Evolutionary conservation across 2,329 filamentous ascomycete genomes (phyloP), one percentile per base, ranked within the genome.

Genomic region (Myotisia sp.): DNA sequence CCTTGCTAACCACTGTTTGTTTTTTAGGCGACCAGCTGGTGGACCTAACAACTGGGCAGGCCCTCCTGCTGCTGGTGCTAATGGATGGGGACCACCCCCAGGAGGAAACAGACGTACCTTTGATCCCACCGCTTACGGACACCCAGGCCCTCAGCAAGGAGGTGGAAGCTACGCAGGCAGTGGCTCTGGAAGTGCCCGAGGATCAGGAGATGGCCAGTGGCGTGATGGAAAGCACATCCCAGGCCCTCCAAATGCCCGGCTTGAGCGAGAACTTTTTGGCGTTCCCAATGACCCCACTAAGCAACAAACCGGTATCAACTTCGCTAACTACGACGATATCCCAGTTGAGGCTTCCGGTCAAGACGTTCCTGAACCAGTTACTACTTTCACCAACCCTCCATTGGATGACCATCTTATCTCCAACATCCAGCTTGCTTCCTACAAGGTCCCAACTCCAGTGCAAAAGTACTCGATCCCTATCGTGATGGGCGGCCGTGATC

Each of bases 381-480:
- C 77, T 46, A 71, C 76, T 42, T 98, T 98, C 72, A 84, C 75
- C 55, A 92, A 90, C 63, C 90, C 90, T 46, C 90, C 90, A 52
- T 72, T 98, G 47, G 90, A 98, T 54, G 81, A 92, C 58, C 90
- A 95, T 55, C 70, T 98, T 30, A 69, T 95, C 53, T 67, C 66
- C 62, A 98, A 95, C 74, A 95, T 98, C 55, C 78, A 83, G 57
- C 71, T 95, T 36, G 83, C 90, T 43, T 81, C 80, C 53, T 98
- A 98, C 74, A 86, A 87, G 62, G 78, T 86, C 29, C 90, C 90
- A 36, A 98, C 90, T 1, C 90, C 90, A 17, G 90, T 98, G 34
- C 90, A 98, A 66, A 98, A 98, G 64, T 95, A 98, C 70, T 95
- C 90, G 3, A 93, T 98, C 38, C 90, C 90, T 47, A 98, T 98